Evolutionary conservation across 805 yeast genomes (phyloP).

Genomic region (Lipomyces orientalis): DNA sequence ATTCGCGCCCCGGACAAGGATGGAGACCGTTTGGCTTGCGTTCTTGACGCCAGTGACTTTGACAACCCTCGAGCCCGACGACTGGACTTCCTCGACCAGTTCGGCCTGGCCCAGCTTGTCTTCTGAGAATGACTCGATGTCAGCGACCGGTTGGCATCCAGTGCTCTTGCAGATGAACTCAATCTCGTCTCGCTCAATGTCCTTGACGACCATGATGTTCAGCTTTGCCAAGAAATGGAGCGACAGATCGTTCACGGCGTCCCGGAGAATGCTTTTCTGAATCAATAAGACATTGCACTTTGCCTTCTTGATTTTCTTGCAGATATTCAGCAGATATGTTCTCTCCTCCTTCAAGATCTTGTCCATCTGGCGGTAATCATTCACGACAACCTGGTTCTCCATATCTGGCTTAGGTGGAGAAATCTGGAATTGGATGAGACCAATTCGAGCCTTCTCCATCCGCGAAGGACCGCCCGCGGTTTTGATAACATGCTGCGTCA

Average conservation of each 20-base stretch:
- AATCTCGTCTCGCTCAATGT: constrained; percentile 93
- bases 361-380: constrained; percentile 99
- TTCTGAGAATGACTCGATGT: constrained; percentile 89
- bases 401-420: constrained; percentile 97
- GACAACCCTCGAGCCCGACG: constrained; percentile 87
- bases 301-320: constrained; percentile 95
- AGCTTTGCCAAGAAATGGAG: constrained; percentile 92
- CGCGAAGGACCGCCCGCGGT: constrained; percentile 94
- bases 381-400: constrained; percentile 96
- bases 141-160: constrained; percentile 96
- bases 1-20: constrained; percentile 95
- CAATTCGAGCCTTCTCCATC: constrained; percentile 91
- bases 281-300: constrained; percentile 91
- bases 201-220: constrained; percentile 92
- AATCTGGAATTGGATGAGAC: constrained; percentile 87
- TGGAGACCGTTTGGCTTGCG: constrained; percentile 71
- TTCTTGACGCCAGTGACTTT: constrained; percentile 81
- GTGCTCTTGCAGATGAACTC: constrained; percentile 83
- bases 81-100: constrained; percentile 86
- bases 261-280: constrained; percentile 91
- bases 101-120: constrained; percentile 93
- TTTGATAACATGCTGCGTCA: constrained; percentile 88
- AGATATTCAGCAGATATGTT: constrained; percentile 89
- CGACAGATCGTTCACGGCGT: constrained; percentile 93
- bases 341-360: constrained; percentile 97